These are phyloP conservation scores for Termitomyces eurrhizus DNA, from an alignment of 768 basidiomycete genomes.

Conservation along the genomic window DNA sequence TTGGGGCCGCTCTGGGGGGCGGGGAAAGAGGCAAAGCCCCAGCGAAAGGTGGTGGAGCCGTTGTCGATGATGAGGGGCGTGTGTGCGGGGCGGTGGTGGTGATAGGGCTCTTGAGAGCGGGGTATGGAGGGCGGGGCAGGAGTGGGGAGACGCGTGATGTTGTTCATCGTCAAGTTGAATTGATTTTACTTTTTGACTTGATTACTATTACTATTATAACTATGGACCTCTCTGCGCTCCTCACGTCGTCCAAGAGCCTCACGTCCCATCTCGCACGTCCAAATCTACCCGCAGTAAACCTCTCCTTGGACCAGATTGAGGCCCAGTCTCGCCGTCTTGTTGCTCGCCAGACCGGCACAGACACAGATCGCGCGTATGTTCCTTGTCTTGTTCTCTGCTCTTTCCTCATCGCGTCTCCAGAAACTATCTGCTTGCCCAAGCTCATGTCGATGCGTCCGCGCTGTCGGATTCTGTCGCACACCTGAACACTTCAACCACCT, in stretches of 20 bases:
- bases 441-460: slow-evolving; percentile 90
- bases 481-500: slow-evolving; percentile 77
- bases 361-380: slow-evolving; percentile 71
- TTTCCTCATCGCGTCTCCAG: slow-evolving; percentile 31
- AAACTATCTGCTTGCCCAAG: slow-evolving; percentile 90
- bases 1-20: slow-evolving; percentile 63
- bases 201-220: slow-evolving; percentile 12
- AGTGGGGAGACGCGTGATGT: slow-evolving; percentile 16
- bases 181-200: not conserved
- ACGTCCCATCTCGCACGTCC: slow-evolving; percentile 74
- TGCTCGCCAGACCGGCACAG: slow-evolving; percentile 63
- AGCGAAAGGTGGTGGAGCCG: slow-evolving; percentile 77
- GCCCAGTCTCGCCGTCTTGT: slow-evolving; percentile 85
- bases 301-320: slow-evolving; percentile 94
- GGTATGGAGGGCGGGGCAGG: slow-evolving; percentile 18
- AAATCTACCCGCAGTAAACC: slow-evolving; percentile 83
- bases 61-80: slow-evolving; percentile 87
- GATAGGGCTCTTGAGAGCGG: slow-evolving; percentile 41
- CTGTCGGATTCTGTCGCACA: slow-evolving; percentile 80
- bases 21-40: slow-evolving; percentile 69
- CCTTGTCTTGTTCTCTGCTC: slow-evolving; percentile 1
- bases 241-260: slow-evolving; percentile 67
- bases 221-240: slow-evolving; percentile 64
- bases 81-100: slow-evolving; percentile 39
- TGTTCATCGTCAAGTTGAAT: slow-evolving; percentile 7